Conservation (phyloP, 73 alveolate genomes). For the Loxodes magnus region DNA sequence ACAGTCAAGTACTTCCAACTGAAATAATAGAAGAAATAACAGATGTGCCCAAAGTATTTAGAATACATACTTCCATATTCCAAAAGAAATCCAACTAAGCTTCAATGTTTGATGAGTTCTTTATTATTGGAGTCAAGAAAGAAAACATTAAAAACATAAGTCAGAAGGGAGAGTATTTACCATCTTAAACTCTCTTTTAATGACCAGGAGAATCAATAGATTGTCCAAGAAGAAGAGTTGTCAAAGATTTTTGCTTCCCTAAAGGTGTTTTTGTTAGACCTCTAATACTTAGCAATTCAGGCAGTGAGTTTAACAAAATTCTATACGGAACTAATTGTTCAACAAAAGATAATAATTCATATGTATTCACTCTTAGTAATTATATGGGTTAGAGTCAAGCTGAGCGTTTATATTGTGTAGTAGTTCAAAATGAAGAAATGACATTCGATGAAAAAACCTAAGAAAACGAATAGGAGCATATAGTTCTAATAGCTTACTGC, state of each 20-base stretch:
- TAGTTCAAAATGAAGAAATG: neutral
- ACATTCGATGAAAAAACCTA: neutral
- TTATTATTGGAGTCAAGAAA: neutral
- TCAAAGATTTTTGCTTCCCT: constrained; percentile 9
- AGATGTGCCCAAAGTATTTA: neutral
- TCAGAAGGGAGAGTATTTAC: neutral
- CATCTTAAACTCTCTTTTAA: neutral
- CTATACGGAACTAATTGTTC: neutral
- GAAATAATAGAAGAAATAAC: neutral
- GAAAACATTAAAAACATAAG: neutral
- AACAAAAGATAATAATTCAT: neutral
- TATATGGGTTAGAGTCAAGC: neutral
- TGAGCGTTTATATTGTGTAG: neutral
- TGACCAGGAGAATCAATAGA: neutral
- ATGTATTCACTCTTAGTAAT: constrained; percentile 8
- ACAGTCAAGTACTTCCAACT: neutral
- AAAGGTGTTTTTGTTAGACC: constrained; percentile 2
- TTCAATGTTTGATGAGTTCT: neutral
- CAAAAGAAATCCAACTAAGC: neutral
- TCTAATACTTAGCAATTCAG: neutral
- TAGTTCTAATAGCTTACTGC: constrained; percentile 5
- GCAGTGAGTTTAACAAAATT: neutral
- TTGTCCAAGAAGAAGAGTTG: constrained; percentile 1
- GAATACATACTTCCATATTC: neutral
- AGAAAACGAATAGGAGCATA: no score